These are phyloP conservation scores for Sequoia sempervirens DNA, from an alignment of 75 land plant species.

Conservation along the genomic window DNA sequence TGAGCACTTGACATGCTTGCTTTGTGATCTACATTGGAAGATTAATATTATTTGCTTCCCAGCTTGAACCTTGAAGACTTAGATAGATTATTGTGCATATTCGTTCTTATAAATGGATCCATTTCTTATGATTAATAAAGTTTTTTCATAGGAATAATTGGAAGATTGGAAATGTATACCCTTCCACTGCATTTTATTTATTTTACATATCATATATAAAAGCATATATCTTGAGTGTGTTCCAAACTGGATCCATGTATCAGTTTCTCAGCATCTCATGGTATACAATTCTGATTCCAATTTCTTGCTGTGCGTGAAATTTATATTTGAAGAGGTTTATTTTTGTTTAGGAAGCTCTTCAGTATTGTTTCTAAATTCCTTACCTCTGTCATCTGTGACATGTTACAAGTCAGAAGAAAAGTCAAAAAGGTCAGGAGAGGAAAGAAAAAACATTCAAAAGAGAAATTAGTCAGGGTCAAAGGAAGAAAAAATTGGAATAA, in stretches of 20 bases:
- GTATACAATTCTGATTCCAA: not conserved
- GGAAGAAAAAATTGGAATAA: too few relatives aligned
- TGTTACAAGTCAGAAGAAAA: too few relatives aligned
- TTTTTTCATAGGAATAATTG: not conserved
- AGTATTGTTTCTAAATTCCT: too few relatives aligned
- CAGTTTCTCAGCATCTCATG: not conserved
- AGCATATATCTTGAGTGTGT: not conserved
- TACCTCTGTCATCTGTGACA: not conserved
- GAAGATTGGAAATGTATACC: not conserved
- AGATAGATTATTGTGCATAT: not conserved
- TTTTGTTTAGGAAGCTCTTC: not conserved
- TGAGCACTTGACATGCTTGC: not conserved
- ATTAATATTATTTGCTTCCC: not conserved
- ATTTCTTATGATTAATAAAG: not conserved
- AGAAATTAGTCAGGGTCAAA: too few relatives aligned
- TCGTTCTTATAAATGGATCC: not conserved
- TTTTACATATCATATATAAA: not conserved
- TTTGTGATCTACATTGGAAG: not conserved
- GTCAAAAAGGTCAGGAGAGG: too few relatives aligned
- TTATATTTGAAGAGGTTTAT: not conserved
- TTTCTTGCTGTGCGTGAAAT: not conserved
- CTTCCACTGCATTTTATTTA: not conserved
- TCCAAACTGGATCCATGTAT: not conserved
- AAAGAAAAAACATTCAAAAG: too few relatives aligned
- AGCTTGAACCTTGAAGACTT: not conserved